Conservation (phyloP, 2,329 filamentous ascomycete genomes). For the Chaetoscypha palmicola region DNA sequence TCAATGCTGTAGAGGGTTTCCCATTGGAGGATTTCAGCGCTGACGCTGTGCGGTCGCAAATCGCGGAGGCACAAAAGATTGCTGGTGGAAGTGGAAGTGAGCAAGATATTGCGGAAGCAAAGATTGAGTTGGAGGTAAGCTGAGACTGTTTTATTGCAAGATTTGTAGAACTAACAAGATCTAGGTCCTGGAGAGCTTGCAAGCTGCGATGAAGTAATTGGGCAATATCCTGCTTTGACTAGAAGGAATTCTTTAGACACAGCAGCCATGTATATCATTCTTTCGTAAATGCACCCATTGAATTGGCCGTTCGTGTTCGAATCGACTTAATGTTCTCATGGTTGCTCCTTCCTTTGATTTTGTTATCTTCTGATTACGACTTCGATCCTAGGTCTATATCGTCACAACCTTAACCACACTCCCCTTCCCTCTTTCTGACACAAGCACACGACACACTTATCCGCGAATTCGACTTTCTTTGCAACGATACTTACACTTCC, state of each 20-base stretch:
- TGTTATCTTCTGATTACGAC: no score
- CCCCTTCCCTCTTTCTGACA: background rate
- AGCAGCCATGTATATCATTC: slow-evolving; percentile 31
- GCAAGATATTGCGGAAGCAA: slow-evolving; percentile 96
- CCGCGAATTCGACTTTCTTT: no score
- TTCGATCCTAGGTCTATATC: no score
- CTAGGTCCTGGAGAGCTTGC: slow-evolving; percentile 76
- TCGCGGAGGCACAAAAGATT: slow-evolving; percentile 93
- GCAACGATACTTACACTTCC: slow-evolving; percentile 1
- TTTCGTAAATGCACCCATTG: slow-evolving; percentile 25
- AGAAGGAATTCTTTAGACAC: slow-evolving; percentile 24
- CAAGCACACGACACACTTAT: no score
- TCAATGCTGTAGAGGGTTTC: slow-evolving; percentile 96
- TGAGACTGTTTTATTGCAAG: slow-evolving; percentile 29
- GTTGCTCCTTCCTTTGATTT: slow-evolving; percentile 14
- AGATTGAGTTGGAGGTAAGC: slow-evolving; percentile 99
- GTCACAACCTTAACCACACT: no score
- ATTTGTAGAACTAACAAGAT: slow-evolving; percentile 32
- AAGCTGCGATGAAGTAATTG: slow-evolving; percentile 70
- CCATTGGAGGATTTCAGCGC: slow-evolving; percentile 92
- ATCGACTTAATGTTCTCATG: background rate
- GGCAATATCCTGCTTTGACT: slow-evolving; percentile 4
- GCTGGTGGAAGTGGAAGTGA: slow-evolving; percentile 85
- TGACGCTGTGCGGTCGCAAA: slow-evolving; percentile 82
- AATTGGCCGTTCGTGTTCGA: slow-evolving; percentile 6